Evolutionary conservation across 108 stramenopile species (phyloP).

Genomic region (Nannochloropsis oceanica): DNA sequence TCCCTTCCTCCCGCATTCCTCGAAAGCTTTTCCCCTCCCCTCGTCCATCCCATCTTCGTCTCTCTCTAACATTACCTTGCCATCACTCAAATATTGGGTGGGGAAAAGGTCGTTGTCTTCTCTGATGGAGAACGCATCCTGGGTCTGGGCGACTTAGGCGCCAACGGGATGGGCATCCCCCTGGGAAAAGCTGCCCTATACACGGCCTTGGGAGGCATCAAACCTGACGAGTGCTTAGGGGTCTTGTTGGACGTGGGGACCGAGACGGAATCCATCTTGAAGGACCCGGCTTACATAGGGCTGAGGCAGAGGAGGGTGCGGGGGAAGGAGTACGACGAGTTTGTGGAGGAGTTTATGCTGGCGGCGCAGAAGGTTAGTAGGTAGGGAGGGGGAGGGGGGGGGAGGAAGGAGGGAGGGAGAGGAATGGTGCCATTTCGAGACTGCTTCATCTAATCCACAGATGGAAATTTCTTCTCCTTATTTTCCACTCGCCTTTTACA

Average conservation of each 20-base stretch:
- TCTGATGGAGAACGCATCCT: constrained; percentile 89
- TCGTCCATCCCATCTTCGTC: too few relatives aligned
- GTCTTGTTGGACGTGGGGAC: constrained; percentile 95
- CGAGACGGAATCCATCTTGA: constrained; percentile 70
- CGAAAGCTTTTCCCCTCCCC: too few relatives aligned
- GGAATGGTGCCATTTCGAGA: too few relatives aligned
- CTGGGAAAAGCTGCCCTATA: constrained; percentile 84
- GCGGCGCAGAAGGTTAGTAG: constrained; percentile 86
- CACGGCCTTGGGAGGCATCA: constrained; percentile 93
- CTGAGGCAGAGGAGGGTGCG: constrained; percentile 55
- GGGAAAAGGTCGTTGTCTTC: constrained; percentile 83
- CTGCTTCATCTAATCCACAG: too few relatives aligned
- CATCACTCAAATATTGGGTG: background rate
- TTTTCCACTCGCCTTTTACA: too few relatives aligned
- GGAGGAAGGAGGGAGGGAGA: background rate
- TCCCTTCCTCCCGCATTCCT: too few relatives aligned
- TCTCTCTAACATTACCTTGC: too few relatives aligned
- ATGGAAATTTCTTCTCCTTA: too few relatives aligned
- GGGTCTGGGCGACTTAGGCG: constrained; percentile 89
- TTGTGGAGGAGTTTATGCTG: constrained; percentile 92
- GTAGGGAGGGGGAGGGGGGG: constrained; percentile 33
- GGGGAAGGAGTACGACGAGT: constrained; percentile 57
- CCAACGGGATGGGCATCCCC: constrained; percentile 90
- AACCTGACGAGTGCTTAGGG: constrained; percentile 83
- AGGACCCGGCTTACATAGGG: constrained; percentile 82